These are phyloP conservation scores for Phytophthora chlamydospora DNA, from an alignment of 352 stramenopile species.

Conservation along the genomic window DNA sequence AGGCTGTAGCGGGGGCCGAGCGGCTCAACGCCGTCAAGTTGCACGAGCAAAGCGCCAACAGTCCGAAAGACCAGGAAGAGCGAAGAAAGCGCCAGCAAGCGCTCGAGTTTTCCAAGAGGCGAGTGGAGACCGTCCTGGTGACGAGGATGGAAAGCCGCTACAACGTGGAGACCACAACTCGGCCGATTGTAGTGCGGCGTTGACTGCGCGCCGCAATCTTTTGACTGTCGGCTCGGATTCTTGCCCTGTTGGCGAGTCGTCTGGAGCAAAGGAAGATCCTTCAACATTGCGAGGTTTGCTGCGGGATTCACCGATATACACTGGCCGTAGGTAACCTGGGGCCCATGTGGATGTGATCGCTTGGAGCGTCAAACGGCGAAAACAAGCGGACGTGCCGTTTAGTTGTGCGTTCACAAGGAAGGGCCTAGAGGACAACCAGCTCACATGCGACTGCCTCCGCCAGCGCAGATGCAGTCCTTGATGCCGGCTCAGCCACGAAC, in stretches of 20 bases:
- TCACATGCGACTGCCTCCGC: slow-evolving; percentile 7
- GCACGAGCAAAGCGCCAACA: slow-evolving; percentile 22
- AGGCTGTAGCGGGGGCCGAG: slow-evolving; percentile 47
- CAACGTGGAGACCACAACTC: slow-evolving; percentile 32
- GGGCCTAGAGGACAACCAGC: slow-evolving; percentile 8
- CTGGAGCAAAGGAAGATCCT: slow-evolving; percentile 19
- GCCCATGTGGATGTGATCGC: slow-evolving; percentile 17
- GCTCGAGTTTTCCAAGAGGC: slow-evolving; percentile 70
- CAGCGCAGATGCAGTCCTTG: slow-evolving; percentile 1
- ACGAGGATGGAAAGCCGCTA: slow-evolving; percentile 34
- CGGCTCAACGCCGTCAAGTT: slow-evolving; percentile 69
- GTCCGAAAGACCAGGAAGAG: slow-evolving; percentile 18
- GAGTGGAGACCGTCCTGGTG: slow-evolving; percentile 44
- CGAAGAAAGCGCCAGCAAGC: slow-evolving; percentile 51
- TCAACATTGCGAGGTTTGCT: slow-evolving; percentile 7
- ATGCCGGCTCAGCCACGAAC: slow-evolving; percentile 10
- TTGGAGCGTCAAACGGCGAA: slow-evolving; percentile 6
- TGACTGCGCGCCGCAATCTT: slow-evolving; percentile 21
- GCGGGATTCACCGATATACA: slow-evolving; percentile 26
- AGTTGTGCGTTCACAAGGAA: slow-evolving; percentile 28
- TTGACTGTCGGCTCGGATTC: background rate
- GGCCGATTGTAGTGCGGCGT: slow-evolving; percentile 15
- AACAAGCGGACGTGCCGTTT: slow-evolving; percentile 26
- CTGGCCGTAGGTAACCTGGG: slow-evolving; percentile 21
- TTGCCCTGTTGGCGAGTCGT: slow-evolving; percentile 6